Percentiles rank a stretch among this genome's conserved stretches.
phyloP scores from a whole-genome alignment of 345 rosid genomes.

The Iberis pinnata region DNA sequence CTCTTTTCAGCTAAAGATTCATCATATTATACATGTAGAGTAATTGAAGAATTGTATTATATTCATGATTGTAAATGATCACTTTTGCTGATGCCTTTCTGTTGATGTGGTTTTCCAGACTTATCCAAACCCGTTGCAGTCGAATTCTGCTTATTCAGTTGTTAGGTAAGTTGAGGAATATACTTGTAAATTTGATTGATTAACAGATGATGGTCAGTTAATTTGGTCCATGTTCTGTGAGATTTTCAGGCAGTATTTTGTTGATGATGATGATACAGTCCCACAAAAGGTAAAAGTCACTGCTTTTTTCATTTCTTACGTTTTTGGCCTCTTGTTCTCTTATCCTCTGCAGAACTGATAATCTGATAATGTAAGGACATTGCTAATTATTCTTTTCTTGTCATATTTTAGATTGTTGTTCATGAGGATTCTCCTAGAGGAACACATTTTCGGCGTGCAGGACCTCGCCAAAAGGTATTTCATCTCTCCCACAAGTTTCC shows the following conservation, averaged over 20 bases:
- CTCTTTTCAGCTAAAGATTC: too few species aligned
- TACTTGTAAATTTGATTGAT: background rate
- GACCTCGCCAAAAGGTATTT: constrained; percentile 81
- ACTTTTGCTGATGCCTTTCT: constrained; percentile 11
- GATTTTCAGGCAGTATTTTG: constrained; percentile 75
- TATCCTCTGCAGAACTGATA: background rate
- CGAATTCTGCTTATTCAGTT: constrained; percentile 55
- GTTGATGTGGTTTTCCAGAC: constrained; percentile 31
- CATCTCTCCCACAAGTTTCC: constrained; percentile 3
- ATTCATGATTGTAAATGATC: background rate
- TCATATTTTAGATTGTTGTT: constrained; percentile 52
- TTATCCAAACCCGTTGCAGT: constrained; percentile 54
- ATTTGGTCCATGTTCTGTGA: constrained; percentile 1
- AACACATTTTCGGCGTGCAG: constrained; percentile 82
- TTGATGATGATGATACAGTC: constrained; percentile 64
- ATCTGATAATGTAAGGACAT: background rate
- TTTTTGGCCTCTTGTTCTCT: too few species aligned
- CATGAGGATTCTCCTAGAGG: constrained; percentile 77
- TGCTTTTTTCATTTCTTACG: background rate
- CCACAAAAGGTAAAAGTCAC: constrained; percentile 51
- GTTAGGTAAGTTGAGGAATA: constrained; percentile 43
- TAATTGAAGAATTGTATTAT: background rate
- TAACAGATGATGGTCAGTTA: background rate
- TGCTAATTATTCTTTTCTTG: background rate
- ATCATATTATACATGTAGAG: background rate